phyloP scores from a whole-genome alignment of 2,329 filamentous ascomycete species.

The Penicillium sp. region DNA sequence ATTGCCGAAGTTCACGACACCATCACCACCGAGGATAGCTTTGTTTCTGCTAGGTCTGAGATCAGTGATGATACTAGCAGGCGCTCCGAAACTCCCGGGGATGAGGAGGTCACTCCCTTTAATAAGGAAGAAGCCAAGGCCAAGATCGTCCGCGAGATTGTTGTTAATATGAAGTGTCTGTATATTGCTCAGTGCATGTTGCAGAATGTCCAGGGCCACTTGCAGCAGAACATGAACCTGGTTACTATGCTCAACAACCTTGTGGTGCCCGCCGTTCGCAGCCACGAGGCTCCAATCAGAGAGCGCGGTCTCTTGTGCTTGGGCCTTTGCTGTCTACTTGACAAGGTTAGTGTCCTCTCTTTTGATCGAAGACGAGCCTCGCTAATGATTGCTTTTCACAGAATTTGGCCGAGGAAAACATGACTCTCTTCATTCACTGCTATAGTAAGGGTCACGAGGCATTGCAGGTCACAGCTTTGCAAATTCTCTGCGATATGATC shows the following conservation, averaged over 20 bases:
- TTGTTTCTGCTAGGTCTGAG: slow-evolving; percentile 88
- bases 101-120: slow-evolving; percentile 57
- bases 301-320: slow-evolving; percentile 87
- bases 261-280: slow-evolving; percentile 90
- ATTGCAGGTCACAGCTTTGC: slow-evolving; percentile 82
- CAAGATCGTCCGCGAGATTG: slow-evolving; percentile 70
- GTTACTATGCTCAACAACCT: slow-evolving; percentile 98
- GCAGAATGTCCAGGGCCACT: slow-evolving; percentile 80
- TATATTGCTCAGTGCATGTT: slow-evolving; percentile 98
- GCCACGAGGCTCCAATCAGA: slow-evolving; percentile 86
- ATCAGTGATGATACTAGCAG: slow-evolving; percentile 64
- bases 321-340: slow-evolving; percentile 85
- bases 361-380: neutral
- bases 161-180: slow-evolving; percentile 97
- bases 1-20: slow-evolving; percentile 96
- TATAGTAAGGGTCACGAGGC: slow-evolving; percentile 89
- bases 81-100: slow-evolving; percentile 41
- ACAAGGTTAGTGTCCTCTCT: slow-evolving; percentile 56
- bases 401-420: slow-evolving; percentile 85
- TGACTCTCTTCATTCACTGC: slow-evolving; percentile 91
- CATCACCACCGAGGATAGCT: slow-evolving; percentile 76
- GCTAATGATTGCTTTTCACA: slow-evolving; percentile 28
- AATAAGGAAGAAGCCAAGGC: slow-evolving; percentile 65
- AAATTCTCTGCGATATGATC: slow-evolving; percentile 90
- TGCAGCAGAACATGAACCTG: slow-evolving; percentile 87